These are phyloP conservation scores for Salix exigua DNA, from an alignment of 345 rosid genomes.

Conservation along the genomic window DNA sequence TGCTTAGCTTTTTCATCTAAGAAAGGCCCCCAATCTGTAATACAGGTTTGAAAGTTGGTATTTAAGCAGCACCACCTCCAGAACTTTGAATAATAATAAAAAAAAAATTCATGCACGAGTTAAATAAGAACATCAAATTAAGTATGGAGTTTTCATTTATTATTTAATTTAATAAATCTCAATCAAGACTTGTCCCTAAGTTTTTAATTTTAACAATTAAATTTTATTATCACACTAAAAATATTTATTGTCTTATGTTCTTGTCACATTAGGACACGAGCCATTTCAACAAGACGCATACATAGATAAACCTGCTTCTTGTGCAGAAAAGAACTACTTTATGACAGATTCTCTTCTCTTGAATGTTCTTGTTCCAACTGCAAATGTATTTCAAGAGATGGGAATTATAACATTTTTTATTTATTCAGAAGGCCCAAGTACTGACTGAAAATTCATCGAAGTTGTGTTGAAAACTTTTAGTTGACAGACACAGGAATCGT, in stretches of 20 bases:
- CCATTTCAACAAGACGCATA: background rate
- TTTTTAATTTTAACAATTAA: no score
- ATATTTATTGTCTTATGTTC: background rate
- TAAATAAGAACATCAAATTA: no score
- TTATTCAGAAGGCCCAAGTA: background rate
- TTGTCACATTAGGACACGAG: background rate
- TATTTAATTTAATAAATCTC: no score
- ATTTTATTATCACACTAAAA: no score
- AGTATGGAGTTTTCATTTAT: no score
- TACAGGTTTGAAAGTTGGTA: no score
- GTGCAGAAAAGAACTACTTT: background rate
- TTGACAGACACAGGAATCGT: background rate
- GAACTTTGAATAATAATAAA: no score
- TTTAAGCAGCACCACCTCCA: no score
- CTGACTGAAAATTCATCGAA: background rate
- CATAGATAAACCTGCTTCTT: background rate
- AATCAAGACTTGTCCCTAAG: no score
- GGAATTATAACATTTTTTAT: background rate
- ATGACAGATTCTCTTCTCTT: background rate
- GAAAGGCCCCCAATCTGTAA: background rate
- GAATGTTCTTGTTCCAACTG: background rate
- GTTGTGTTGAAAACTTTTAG: background rate
- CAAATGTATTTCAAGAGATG: background rate
- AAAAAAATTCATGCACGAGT: no score
- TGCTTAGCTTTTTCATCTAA: background rate